Evolutionary conservation across 2,329 filamentous ascomycete species (phyloP).

Genomic region (Ceratocystis colombiana): DNA sequence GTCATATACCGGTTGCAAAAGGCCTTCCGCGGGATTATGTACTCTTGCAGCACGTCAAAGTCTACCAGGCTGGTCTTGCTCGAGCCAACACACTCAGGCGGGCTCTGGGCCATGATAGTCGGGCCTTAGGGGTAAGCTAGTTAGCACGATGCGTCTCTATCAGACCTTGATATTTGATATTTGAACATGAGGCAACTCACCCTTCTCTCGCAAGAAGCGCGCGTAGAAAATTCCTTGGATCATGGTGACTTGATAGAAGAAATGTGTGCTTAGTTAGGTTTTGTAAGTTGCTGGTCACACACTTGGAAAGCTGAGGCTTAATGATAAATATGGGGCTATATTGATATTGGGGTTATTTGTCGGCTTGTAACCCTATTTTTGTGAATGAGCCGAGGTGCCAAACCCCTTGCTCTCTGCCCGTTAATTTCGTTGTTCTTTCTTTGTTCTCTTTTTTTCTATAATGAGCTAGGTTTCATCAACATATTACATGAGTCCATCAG

Average conservation of each 20-base stretch:
- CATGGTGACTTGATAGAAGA: conserved; percentile 35
- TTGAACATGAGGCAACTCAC: conserved; percentile 32
- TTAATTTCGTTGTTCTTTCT: no score
- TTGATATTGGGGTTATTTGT: not conserved
- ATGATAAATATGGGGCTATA: not conserved
- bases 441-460: no score
- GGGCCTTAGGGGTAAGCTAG: conserved; percentile 51
- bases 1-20: conserved; percentile 88
- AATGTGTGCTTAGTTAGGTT: not conserved
- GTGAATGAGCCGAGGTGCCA: no score
- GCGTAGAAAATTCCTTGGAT: conserved; percentile 64
- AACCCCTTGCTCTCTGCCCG: no score
- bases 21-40: conserved; percentile 87
- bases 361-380: no score
- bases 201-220: conserved; percentile 56
- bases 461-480: not conserved
- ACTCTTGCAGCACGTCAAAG: conserved; percentile 78
- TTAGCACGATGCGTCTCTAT: conserved; percentile 36
- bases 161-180: not conserved
- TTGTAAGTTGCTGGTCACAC: no score
- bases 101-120: conserved; percentile 41
- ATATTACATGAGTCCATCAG: not conserved
- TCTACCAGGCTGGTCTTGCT: conserved; percentile 59
- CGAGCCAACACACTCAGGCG: conserved; percentile 33
- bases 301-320: no score